These are phyloP conservation scores for Cryphonectria radicalis DNA, from an alignment of 2,329 filamentous ascomycete species.

Conservation along the genomic window DNA sequence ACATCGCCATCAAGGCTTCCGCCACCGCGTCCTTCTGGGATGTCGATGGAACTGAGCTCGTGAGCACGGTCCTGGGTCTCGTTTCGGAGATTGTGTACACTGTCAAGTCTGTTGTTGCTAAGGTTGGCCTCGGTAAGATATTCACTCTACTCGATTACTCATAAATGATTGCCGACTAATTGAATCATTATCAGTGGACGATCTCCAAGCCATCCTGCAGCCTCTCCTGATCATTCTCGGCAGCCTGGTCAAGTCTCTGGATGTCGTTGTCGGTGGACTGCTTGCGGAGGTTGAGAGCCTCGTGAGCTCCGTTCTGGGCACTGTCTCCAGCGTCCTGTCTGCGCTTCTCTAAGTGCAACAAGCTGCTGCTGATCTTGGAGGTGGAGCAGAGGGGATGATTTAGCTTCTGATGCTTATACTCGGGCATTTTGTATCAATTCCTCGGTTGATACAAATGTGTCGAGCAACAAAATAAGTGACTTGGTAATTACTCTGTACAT, in stretches of 20 bases:
- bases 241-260: slow-evolving; percentile 33
- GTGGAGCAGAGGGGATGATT: background rate
- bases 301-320: slow-evolving; percentile 31
- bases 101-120: slow-evolving; percentile 35
- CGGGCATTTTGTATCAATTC: background rate
- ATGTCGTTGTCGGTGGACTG: slow-evolving; percentile 34
- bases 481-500: background rate
- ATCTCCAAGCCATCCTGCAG: slow-evolving; percentile 32
- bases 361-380: background rate
- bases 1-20: slow-evolving; percentile 31
- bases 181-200: slow-evolving; percentile 19
- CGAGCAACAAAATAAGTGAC: background rate
- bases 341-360: slow-evolving; percentile 28
- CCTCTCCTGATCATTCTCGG: slow-evolving; percentile 35
- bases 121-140: slow-evolving; percentile 36
- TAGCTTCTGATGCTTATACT: slow-evolving; percentile 19
- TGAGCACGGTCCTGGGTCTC: slow-evolving; percentile 33
- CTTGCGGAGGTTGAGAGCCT: slow-evolving; percentile 34
- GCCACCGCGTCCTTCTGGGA: slow-evolving; percentile 31
- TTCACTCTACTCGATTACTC: background rate
- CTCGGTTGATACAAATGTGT: background rate
- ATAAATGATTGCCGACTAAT: background rate
- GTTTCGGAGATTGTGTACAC: slow-evolving; percentile 36
- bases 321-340: slow-evolving; percentile 31
- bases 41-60: slow-evolving; percentile 29